Percentiles rank a stretch among this genome's conserved stretches.
Conservation (phyloP, 2,329 filamentous ascomycete genomes). For the Graphilbum fragrans region DNA sequence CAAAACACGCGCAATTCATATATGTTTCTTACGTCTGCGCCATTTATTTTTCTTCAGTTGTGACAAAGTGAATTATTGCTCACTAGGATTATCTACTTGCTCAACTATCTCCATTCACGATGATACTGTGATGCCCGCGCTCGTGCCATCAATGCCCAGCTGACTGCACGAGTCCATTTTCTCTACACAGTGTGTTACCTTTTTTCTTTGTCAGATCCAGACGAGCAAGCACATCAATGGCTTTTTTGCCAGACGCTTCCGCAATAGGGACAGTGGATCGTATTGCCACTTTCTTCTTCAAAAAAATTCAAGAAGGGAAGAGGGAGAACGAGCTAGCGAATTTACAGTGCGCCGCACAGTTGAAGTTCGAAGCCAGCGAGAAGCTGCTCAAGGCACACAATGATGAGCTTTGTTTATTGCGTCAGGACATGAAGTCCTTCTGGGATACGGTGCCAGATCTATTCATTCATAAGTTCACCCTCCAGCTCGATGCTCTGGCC, state of each 20-base stretch:
- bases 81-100: too few relatives aligned
- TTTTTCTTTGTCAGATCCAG: neutral
- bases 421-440: slow-evolving; percentile 7
- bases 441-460: slow-evolving; percentile 7
- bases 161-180: too few relatives aligned
- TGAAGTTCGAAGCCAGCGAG: slow-evolving; percentile 9
- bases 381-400: slow-evolving; percentile 6
- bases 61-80: too few relatives aligned
- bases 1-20: too few relatives aligned
- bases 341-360: slow-evolving; percentile 5
- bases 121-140: too few relatives aligned
- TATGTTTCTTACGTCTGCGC: too few relatives aligned
- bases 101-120: too few relatives aligned
- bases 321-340: slow-evolving; percentile 2
- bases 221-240: neutral
- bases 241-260: too few relatives aligned
- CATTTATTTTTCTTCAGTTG: too few relatives aligned
- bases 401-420: neutral
- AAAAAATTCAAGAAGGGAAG: slow-evolving; percentile 8
- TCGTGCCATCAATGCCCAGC: too few relatives aligned
- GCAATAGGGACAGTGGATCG: slow-evolving; percentile 3
- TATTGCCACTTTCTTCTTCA: slow-evolving; percentile 8
- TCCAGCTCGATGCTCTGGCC: slow-evolving; percentile 5
- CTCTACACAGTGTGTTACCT: too few relatives aligned
- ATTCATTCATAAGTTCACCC: slow-evolving; percentile 7